phyloP scores from a whole-genome alignment of 1,284 basidiomycete species.

The Marasmius tenuissimus region DNA sequence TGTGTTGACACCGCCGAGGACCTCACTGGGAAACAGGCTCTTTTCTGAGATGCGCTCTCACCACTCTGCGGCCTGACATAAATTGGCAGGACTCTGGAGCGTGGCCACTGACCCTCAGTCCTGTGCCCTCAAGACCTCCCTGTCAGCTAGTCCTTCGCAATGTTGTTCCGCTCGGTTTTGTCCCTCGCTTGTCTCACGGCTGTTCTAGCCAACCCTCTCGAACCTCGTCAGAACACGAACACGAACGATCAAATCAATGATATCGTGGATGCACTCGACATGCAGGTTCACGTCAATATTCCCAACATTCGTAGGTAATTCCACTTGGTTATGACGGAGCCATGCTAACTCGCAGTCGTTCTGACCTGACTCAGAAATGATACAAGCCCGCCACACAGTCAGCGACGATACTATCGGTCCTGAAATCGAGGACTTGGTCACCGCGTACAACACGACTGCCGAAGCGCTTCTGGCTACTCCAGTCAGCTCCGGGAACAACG shows the following conservation, averaged over 20 bases:
- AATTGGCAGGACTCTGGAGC: not conserved
- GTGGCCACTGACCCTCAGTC: not conserved
- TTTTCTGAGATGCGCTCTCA: not conserved
- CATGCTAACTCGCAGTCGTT: not conserved
- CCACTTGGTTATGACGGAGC: not conserved
- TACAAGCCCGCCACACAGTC: slow-evolving; percentile 28
- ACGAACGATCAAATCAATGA: slow-evolving; percentile 4
- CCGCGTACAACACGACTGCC: slow-evolving; percentile 21
- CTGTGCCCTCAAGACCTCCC: not conserved
- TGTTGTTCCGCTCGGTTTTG: slow-evolving; percentile 14
- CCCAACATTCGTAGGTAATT: slow-evolving; percentile 25
- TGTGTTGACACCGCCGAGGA: not conserved
- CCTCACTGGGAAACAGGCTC: not conserved
- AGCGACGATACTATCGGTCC: slow-evolving; percentile 24
- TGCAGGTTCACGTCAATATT: slow-evolving; percentile 19
- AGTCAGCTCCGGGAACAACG: slow-evolving; percentile 24
- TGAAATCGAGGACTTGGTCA: slow-evolving; percentile 24
- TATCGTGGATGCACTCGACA: slow-evolving; percentile 24
- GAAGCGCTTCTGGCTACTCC: slow-evolving; percentile 21
- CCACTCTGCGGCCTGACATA: not conserved
- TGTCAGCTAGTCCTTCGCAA: slow-evolving; percentile 2
- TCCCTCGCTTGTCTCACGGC: slow-evolving; percentile 21
- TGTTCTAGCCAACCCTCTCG: slow-evolving; percentile 21
- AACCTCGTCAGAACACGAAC: not conserved
- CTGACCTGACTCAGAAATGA: slow-evolving; percentile 18